These are phyloP conservation scores for Moesziomyces sp. DNA, from an alignment of 1,284 basidiomycete genomes.

Conservation along the genomic window DNA sequence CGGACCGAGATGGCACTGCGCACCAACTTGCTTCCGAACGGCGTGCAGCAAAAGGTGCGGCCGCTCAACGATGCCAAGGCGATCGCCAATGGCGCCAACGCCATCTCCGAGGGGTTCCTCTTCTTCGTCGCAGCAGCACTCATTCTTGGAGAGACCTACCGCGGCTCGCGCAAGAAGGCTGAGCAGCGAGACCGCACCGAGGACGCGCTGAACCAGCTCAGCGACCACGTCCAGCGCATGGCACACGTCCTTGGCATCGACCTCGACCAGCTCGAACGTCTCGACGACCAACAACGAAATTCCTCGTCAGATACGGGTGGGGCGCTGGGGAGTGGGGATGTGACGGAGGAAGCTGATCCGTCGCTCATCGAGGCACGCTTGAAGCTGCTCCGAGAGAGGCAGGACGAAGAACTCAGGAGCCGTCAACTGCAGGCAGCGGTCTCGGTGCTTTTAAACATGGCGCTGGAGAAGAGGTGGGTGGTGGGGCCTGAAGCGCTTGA, in stretches of 20 bases:
- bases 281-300: slow-evolving; percentile 10
- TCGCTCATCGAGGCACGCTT: slow-evolving; percentile 36
- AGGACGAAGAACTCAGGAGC: slow-evolving; percentile 38
- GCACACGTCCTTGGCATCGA: slow-evolving; percentile 42
- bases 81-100: slow-evolving; percentile 60
- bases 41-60: slow-evolving; percentile 56
- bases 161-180: slow-evolving; percentile 56
- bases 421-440: slow-evolving; percentile 50
- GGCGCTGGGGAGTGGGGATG: slow-evolving; percentile 1
- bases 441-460: slow-evolving; percentile 51
- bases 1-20: slow-evolving; percentile 61
- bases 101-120: slow-evolving; percentile 64
- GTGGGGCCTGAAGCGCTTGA: slow-evolving; percentile 53
- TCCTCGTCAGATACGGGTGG: neutral
- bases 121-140: slow-evolving; percentile 63
- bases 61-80: slow-evolving; percentile 66
- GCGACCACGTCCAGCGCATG: slow-evolving; percentile 41
- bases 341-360: slow-evolving; percentile 44
- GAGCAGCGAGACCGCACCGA: slow-evolving; percentile 61
- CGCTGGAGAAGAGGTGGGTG: slow-evolving; percentile 53
- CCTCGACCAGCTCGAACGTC: slow-evolving; percentile 25
- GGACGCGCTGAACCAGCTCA: slow-evolving; percentile 51
- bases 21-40: slow-evolving; percentile 55
- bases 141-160: slow-evolving; percentile 63
- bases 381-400: slow-evolving; percentile 20